Base-by-base conservation (phyloP, 768 basidiomycete genomes). In the Astraeus odoratus region DNA sequence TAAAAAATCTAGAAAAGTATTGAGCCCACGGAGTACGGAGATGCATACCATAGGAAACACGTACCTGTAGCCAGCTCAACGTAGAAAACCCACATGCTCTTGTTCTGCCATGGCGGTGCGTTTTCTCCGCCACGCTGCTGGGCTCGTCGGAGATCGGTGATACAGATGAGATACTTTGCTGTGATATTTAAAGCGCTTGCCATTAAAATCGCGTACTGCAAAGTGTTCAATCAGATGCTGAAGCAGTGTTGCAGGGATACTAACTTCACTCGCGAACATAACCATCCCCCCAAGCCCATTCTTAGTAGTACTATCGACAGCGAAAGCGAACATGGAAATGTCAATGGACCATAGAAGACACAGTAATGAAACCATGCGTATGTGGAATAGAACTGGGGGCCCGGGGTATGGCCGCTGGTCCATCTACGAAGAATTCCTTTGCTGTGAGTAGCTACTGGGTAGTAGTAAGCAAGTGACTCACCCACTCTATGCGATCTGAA, bases 21-120 rank as follows among this genome's bases (percentile, higher is more conserved):
- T 19, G 39, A 52, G 18, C 41, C 52, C 35, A 37, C 49, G 39
- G 49, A 47, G 34, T 6, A 35, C 27, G 13, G 25, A 9, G 20
- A 41, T 43, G 41, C 26, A n/a, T n/a, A 43, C 39, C 43, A 6
- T 35, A 39, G 38, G 18, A 9, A 43, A 35, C 16, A 66, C 80
- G 38, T 51, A 94, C 95, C 93, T 33, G 93, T 94, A 22, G 75
- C 72, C 42, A 98, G 68, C 58, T 98, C 96, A 46, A 97, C 81
- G 60, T 97, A 98, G 69, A 96, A 97, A 8, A 87, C 72, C 74
- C 82, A 94, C 83, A 97, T 94, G 70, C 89, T 92, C 73, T 97
- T 98, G 58, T 93, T 86, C 64, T 99, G 94, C 96, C 96, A 98
- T 38, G 84, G 79, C 51, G 92, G 83, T 2, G 87, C 81, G 62